These are phyloP conservation scores for Typha latifolia DNA, from an alignment of 176 grass and related monocot species.

Conservation along the genomic window DNA sequence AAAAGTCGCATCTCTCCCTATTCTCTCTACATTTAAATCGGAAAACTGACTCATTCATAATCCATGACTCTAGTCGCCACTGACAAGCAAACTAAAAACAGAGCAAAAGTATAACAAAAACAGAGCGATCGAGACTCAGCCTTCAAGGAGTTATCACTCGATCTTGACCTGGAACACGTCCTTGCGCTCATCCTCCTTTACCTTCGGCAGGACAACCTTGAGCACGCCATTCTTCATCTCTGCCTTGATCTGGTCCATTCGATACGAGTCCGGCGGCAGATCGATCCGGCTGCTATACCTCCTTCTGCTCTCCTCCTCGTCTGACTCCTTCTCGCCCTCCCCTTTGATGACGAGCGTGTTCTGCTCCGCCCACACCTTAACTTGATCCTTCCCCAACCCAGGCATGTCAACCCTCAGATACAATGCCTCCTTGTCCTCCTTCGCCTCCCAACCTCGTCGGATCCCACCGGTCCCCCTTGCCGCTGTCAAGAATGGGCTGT, in stretches of 20 bases:
- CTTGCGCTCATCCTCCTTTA: constrained; percentile 41
- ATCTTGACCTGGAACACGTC: constrained; percentile 68
- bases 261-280: constrained; percentile 45
- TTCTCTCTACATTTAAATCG: too few species aligned
- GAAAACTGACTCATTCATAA: too few species aligned
- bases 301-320: constrained; percentile 12
- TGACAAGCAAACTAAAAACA: neutral
- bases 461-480: neutral
- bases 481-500: constrained; percentile 19
- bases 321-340: constrained; percentile 27
- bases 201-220: constrained; percentile 71
- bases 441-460: constrained; percentile 54
- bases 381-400: constrained; percentile 62
- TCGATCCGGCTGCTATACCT: constrained; percentile 57
- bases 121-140: neutral
- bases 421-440: constrained; percentile 53
- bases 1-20: too few species aligned
- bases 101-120: neutral
- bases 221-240: constrained; percentile 94
- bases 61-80: neutral
- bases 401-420: constrained; percentile 77
- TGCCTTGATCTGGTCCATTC: constrained; percentile 75
- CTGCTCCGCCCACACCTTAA: constrained; percentile 39
- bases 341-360: constrained; percentile 41
- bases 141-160: constrained; percentile 12